Evolutionary conservation across 441 rosid genomes (phyloP).

Genomic region (Dalechampia spathulata): DNA sequence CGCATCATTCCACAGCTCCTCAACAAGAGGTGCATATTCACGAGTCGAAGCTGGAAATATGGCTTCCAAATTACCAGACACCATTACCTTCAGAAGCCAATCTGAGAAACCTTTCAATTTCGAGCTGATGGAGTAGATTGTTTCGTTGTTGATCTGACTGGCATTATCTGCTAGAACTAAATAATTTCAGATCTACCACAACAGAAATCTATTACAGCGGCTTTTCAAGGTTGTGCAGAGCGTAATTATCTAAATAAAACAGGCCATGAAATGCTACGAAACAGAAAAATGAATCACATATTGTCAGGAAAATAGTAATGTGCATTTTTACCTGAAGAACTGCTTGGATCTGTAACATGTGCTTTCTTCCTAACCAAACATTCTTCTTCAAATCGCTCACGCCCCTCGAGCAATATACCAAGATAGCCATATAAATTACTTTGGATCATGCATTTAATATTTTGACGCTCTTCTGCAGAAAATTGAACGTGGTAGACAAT

Average conservation of each 20-base stretch:
- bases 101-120: conserved; percentile 67
- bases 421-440: conserved; percentile 82
- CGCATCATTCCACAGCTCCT: conserved; percentile 75
- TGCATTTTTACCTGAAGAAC: conserved; percentile 37
- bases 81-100: conserved; percentile 70
- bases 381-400: conserved; percentile 80
- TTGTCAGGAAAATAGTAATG: no score
- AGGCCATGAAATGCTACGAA: no score
- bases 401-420: conserved; percentile 73
- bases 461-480: conserved; percentile 73
- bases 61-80: conserved; percentile 63
- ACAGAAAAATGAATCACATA: no score
- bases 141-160: conserved; percentile 23
- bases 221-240: no score
- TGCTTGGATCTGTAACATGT: conserved; percentile 26
- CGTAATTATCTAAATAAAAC: no score
- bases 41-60: conserved; percentile 61
- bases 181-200: no score
- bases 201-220: no score
- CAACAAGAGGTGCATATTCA: conserved; percentile 66
- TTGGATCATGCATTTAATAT: conserved; percentile 70
- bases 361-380: conserved; percentile 31
- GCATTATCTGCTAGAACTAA: conserved; percentile 24
- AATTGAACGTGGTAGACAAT: conserved; percentile 70
- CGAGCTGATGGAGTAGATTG: conserved; percentile 54